These are phyloP conservation scores for Fraxinus floribunda DNA, from an alignment of 305 asterid genomes.

Conservation along the genomic window DNA sequence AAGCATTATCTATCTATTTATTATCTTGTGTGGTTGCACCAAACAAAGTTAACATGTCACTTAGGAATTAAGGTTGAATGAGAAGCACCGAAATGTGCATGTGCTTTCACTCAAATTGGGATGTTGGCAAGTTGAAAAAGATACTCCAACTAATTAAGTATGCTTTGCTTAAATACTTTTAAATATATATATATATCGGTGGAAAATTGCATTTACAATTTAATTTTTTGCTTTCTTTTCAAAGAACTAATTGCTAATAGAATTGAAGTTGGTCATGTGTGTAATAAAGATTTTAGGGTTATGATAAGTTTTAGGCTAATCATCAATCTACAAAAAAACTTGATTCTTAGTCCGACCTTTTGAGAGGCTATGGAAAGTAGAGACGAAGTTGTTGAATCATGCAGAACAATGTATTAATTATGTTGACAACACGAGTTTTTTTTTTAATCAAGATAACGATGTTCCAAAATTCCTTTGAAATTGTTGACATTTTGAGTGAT, in stretches of 20 bases:
- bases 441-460: neutral
- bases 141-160: constrained; percentile 33
- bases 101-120: constrained; percentile 17
- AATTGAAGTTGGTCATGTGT: too few species aligned
- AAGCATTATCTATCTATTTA: too few species aligned
- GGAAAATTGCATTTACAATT: neutral
- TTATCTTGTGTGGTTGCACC: neutral
- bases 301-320: too few species aligned
- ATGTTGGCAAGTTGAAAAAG: constrained; percentile 26
- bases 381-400: neutral
- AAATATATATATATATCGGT: neutral
- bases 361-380: neutral
- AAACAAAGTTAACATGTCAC: neutral
- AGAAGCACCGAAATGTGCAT: constrained; percentile 16
- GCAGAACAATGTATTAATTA: neutral
- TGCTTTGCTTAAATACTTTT: constrained; percentile 27
- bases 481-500: neutral
- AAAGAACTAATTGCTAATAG: too few species aligned
- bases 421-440: neutral
- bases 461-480: neutral
- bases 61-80: constrained; percentile 1
- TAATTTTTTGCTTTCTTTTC: neutral
- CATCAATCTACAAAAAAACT: too few species aligned
- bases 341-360: too few species aligned
- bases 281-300: too few species aligned